phyloP scores from a whole-genome alignment of 345 rosid species.

The Camelina neglecta region DNA sequence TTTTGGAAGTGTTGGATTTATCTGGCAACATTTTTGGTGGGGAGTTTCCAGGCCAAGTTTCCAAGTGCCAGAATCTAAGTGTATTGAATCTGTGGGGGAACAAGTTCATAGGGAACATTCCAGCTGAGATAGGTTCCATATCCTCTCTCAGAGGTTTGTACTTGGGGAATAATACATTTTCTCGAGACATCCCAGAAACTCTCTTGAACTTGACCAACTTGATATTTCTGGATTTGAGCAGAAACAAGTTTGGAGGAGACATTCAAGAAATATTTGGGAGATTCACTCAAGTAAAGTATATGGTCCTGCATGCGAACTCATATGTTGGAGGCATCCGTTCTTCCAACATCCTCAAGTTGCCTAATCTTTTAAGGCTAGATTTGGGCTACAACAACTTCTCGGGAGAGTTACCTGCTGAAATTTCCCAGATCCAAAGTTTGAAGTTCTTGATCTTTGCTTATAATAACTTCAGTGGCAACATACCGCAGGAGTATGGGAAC shows the following conservation, averaged over 20 bases:
- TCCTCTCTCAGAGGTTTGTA: conserved; percentile 61
- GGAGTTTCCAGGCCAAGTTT: conserved; percentile 52
- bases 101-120: conserved; percentile 62
- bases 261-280: conserved; percentile 75
- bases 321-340: conserved; percentile 66
- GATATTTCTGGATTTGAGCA: conserved; percentile 73
- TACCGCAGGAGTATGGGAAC: conserved; percentile 76
- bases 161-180: conserved; percentile 74
- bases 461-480: conserved; percentile 67
- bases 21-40: conserved; percentile 65
- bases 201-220: conserved; percentile 61
- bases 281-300: conserved; percentile 64
- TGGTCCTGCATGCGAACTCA: conserved; percentile 62
- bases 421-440: conserved; percentile 60
- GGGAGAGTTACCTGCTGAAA: conserved; percentile 66
- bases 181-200: conserved; percentile 64
- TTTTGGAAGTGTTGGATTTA: conserved; percentile 58
- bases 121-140: conserved; percentile 66
- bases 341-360: conserved; percentile 71
- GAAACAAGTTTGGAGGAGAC: conserved; percentile 64
- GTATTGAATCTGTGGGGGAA: conserved; percentile 71
- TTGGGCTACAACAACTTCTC: conserved; percentile 77
- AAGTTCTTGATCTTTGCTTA: conserved; percentile 66
- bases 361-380: conserved; percentile 64
- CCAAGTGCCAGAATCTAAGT: conserved; percentile 61